Base-by-base conservation (phyloP, 2,329 filamentous ascomycete species). In the Fusarium nelsonii region DNA sequence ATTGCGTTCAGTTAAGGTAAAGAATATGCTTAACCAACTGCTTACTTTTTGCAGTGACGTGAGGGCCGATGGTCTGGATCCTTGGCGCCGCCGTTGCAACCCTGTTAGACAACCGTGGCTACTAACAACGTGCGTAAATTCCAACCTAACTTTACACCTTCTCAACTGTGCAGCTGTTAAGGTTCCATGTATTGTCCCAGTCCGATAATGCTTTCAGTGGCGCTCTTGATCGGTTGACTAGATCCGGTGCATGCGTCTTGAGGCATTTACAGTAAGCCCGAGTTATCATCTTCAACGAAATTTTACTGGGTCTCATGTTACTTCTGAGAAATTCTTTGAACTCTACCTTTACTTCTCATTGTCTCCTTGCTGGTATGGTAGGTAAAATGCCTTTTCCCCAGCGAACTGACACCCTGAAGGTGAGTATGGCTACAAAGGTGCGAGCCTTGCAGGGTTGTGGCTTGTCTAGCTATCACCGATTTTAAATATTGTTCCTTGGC, bases 21-120 rank as follows among this genome's bases (percentile, higher is more conserved):
- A 58, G 56, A 70, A 71, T 74, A 74, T 74, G 72, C 72, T 74
- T 74, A 74, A 73, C 50, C 48, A 50, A 48, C 39, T 48, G 44
- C 20, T 28, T 20, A 48, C n/a, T 28, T 36, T 14, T 8, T 9
- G 15, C 8, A 46, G 32, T 53, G 41, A 50, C 37, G 54, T 37
- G 49, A 63, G 33, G 26, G 39, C 39, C 30, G 58, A 26, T 28
- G 40, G 33, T 45, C 30, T 52, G 9, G 30, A 15, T 37, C 12
- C 14, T 57, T 40, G 45, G 10, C 34, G 10, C 18, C 12, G 12
- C 26, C 3, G n/a, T 18, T 51, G 39, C n/a, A 49, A 56, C 63
- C 56, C 58, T 54, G 36, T 45, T 67, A 36, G 48, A n/a, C 20
- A 46, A 15, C 30, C n/a, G n/a, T 8, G 20, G 23, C 20, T 11